These are phyloP conservation scores for Mycena capillaripes DNA, from an alignment of 768 basidiomycete genomes.

Conservation along the genomic window DNA sequence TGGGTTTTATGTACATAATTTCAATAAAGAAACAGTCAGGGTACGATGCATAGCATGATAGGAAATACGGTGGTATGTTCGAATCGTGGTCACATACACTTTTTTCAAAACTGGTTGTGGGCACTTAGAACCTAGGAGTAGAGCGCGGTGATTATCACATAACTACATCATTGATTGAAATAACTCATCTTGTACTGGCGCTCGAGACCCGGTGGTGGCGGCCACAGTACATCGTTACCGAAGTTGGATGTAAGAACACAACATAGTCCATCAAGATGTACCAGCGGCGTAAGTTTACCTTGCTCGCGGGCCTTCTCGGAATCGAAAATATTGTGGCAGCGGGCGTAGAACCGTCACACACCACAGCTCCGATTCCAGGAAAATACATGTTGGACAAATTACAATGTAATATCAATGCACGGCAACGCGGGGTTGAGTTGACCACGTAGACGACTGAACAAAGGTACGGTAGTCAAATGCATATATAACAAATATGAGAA, in stretches of 20 bases:
- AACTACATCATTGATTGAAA: neutral
- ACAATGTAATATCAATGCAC: neutral
- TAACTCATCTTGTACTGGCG: neutral
- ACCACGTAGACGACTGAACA: neutral
- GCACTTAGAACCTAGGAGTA: neutral
- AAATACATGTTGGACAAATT: neutral
- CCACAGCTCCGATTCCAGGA: neutral
- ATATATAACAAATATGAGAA: neutral
- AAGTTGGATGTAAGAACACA: neutral
- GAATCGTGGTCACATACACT: neutral
- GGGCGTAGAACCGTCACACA: neutral
- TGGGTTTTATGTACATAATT: neutral
- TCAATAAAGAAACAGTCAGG: neutral
- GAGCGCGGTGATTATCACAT: too few species aligned
- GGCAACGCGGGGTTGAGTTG: neutral
- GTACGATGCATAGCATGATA: neutral
- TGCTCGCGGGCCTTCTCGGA: neutral
- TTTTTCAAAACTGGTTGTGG: neutral
- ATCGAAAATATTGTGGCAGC: neutral
- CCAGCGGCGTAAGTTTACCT: neutral
- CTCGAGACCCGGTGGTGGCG: neutral
- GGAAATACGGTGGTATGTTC: neutral
- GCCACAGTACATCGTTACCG: neutral
- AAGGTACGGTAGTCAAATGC: neutral
- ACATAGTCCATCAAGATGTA: neutral